Conservation (phyloP, 2,329 filamentous ascomycete species). For the Pestalotiopsis sp. region DNA sequence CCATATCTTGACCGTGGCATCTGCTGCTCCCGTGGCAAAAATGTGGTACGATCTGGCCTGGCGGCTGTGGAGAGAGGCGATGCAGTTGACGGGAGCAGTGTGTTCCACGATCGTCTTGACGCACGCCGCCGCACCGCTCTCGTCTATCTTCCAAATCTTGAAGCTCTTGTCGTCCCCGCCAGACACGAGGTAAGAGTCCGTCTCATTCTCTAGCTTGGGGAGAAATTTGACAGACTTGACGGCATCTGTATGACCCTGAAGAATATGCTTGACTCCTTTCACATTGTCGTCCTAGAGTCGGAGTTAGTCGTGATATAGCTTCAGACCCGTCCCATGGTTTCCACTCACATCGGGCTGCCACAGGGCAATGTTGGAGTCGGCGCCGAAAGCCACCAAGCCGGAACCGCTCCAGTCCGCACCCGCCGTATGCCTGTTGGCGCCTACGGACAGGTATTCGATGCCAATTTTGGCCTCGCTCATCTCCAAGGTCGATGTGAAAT, state of each 20-base stretch:
- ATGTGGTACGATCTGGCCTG: slow-evolving; percentile 32
- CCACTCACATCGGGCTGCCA: slow-evolving; percentile 77
- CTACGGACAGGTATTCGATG: slow-evolving; percentile 68
- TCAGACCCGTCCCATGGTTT: slow-evolving; percentile 1
- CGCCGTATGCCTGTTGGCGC: slow-evolving; percentile 87
- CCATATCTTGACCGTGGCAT: slow-evolving; percentile 77
- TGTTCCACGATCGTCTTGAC: slow-evolving; percentile 68
- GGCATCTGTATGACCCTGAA: slow-evolving; percentile 76
- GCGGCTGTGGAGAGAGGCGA: slow-evolving; percentile 45
- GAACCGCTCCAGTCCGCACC: slow-evolving; percentile 84
- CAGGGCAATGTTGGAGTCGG: slow-evolving; percentile 84
- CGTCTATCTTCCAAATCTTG: slow-evolving; percentile 65
- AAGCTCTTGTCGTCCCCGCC: slow-evolving; percentile 82
- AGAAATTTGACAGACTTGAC: slow-evolving; percentile 87
- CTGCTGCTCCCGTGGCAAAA: slow-evolving; percentile 79
- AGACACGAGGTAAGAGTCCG: slow-evolving; percentile 66
- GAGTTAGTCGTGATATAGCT: slow-evolving; percentile 12
- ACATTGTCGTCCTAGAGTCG: slow-evolving; percentile 36
- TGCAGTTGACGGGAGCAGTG: slow-evolving; percentile 74
- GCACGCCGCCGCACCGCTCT: slow-evolving; percentile 35
- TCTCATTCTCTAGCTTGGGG: slow-evolving; percentile 47
- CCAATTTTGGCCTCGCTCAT: slow-evolving; percentile 33
- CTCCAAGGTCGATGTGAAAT: slow-evolving; percentile 2
- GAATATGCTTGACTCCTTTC: slow-evolving; percentile 65
- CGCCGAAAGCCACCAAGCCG: slow-evolving; percentile 83